These are phyloP conservation scores for Drechslera avenae DNA, from an alignment of 2,329 filamentous ascomycete genomes.

Conservation along the genomic window DNA sequence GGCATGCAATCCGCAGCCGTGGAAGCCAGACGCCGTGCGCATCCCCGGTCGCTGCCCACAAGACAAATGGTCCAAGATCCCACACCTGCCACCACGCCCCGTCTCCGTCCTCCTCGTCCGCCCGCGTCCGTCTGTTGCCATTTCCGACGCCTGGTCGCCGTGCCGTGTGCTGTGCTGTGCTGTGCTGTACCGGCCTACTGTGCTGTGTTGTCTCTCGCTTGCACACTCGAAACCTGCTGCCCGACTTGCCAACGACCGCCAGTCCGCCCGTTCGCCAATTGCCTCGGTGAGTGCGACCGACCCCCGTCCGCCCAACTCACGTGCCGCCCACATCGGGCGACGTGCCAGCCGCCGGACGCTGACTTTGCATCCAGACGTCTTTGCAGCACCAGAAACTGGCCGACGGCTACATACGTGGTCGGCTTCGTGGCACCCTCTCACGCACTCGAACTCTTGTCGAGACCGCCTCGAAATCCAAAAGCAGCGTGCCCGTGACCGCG, in stretches of 20 bases:
- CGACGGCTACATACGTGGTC: conserved; percentile 46
- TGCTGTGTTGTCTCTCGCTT: conserved; percentile 11
- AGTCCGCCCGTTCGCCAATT: conserved; percentile 2
- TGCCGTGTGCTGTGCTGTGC: conserved; percentile 6
- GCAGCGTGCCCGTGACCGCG: conserved; percentile 23
- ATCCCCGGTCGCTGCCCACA: conserved; percentile 24
- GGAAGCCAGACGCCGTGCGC: conserved; percentile 9
- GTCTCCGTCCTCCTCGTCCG: conserved; percentile 22
- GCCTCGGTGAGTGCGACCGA: conserved; percentile 26
- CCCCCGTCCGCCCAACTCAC: conserved; percentile 35
- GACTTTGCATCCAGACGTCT: conserved; percentile 30
- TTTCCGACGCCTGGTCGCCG: background rate
- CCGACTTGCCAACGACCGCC: too few relatives aligned
- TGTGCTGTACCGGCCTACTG: too few relatives aligned
- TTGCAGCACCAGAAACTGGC: conserved; percentile 36
- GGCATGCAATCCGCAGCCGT: conserved; percentile 24
- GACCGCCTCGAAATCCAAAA: conserved; percentile 37
- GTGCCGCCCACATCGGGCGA: conserved; percentile 37
- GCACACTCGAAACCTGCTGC: conserved; percentile 6
- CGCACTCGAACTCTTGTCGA: conserved; percentile 37
- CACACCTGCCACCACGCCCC: conserved; percentile 28
- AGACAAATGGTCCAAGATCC: conserved; percentile 29
- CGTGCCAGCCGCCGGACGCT: conserved; percentile 29
- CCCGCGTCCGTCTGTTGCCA: conserved; percentile 27
- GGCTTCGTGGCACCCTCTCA: conserved; percentile 47